A percentile compares a stretch with the other conserved stretches of the same genome.
Conservation (phyloP, 345 rosid species). For the Clarkia xantiana region DNA sequence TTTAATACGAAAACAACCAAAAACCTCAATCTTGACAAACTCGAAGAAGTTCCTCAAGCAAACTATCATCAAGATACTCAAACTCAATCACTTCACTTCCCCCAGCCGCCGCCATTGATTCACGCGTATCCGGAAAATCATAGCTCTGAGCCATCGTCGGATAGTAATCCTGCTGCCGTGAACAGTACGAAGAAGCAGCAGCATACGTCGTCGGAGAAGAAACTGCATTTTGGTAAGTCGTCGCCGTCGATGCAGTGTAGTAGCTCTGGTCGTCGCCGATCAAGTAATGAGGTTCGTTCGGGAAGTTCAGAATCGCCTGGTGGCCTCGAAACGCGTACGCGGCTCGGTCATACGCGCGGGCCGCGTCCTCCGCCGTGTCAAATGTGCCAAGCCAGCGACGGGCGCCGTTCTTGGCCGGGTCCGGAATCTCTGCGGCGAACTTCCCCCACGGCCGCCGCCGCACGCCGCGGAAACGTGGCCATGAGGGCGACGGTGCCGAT, state of each 20-base stretch:
- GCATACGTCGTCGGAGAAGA: conserved; percentile 13
- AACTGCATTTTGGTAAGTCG: conserved; percentile 6
- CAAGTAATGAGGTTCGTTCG: conserved; percentile 38
- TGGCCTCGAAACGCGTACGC: conserved; percentile 61
- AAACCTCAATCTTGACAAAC: not conserved
- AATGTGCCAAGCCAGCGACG: conserved; percentile 79
- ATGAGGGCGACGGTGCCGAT: not conserved
- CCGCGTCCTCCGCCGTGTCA: conserved; percentile 60
- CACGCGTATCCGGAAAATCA: too few species aligned
- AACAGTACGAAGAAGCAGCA: conserved; percentile 11
- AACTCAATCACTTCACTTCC: conserved; percentile 47
- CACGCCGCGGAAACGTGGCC: conserved; percentile 39
- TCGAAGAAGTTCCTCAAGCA: conserved; percentile 72
- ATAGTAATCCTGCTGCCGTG: not conserved
- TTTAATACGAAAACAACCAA: too few species aligned
- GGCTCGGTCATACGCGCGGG: conserved; percentile 67
- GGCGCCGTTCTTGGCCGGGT: conserved; percentile 49
- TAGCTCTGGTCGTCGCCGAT: not conserved
- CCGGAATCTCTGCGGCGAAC: conserved; percentile 67
- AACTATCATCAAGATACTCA: conserved; percentile 52
- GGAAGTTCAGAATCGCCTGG: conserved; percentile 65
- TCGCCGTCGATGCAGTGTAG: not conserved
- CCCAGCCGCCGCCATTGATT: conserved; percentile 8
- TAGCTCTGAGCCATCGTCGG: not conserved
- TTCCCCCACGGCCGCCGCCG: conserved; percentile 80